These are phyloP conservation scores for Geranium incanum DNA, from an alignment of 441 rosid species.

Conservation along the genomic window DNA sequence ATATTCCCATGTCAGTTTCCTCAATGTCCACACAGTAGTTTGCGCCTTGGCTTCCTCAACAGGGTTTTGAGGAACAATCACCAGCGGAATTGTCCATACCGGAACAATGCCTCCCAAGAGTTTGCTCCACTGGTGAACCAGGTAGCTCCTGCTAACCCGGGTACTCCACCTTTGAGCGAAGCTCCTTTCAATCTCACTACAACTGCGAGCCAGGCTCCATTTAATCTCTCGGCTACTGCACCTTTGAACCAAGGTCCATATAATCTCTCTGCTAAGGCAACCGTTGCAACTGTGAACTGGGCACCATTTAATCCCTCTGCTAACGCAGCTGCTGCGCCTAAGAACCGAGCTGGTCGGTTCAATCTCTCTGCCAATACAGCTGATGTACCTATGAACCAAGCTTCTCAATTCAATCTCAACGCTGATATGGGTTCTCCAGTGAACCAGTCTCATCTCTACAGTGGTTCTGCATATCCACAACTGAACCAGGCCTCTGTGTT, in stretches of 20 bases:
- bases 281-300: background rate
- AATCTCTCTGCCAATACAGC: background rate
- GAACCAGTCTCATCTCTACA: background rate
- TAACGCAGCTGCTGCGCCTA: background rate
- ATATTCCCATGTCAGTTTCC: constrained; percentile 60
- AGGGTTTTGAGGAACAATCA: constrained; percentile 75
- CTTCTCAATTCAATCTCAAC: background rate
- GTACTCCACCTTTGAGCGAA: constrained; percentile 26
- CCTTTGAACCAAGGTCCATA: background rate
- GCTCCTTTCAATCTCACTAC: constrained; percentile 19
- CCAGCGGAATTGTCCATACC: constrained; percentile 53
- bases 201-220: background rate
- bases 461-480: background rate
- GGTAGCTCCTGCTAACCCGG: constrained; percentile 24
- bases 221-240: background rate
- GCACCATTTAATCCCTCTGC: background rate
- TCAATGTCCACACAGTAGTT: constrained; percentile 64
- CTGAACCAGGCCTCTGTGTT: too few species aligned
- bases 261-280: background rate
- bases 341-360: background rate
- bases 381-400: background rate
- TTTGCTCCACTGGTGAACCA: constrained; percentile 27
- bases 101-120: constrained; percentile 34
- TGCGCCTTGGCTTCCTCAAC: constrained; percentile 51
- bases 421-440: background rate